Percentiles rank a stretch among this genome's conserved stretches.
Conservation (phyloP, 768 basidiomycete species). For the Boletus rubropictus region DNA sequence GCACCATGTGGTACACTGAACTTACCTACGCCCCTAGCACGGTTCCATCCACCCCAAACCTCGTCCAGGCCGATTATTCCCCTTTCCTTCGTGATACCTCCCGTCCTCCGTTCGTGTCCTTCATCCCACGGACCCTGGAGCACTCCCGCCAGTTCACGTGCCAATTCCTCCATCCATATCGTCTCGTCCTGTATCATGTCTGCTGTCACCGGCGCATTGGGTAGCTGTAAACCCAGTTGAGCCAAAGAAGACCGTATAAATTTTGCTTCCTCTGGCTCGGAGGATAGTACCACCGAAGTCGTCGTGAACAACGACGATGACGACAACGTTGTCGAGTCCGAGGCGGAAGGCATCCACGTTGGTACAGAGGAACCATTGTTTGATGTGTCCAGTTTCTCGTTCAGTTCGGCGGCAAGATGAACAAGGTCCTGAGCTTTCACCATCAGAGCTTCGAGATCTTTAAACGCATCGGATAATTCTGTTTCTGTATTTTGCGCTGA, state of each 20-base stretch:
- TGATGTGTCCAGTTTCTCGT: slow-evolving; percentile 64
- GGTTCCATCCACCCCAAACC: slow-evolving; percentile 94
- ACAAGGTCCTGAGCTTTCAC: slow-evolving; percentile 92
- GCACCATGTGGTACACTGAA: not conserved
- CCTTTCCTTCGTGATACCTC: slow-evolving; percentile 70
- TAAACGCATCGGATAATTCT: slow-evolving; percentile 68
- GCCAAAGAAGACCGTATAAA: slow-evolving; percentile 85
- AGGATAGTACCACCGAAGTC: slow-evolving; percentile 32
- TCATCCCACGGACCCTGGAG: slow-evolving; percentile 44
- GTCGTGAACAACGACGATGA: slow-evolving; percentile 21
- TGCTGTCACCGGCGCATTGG: slow-evolving; percentile 74
- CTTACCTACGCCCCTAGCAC: slow-evolving; percentile 83
- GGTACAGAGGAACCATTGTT: slow-evolving; percentile 12
- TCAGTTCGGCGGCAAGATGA: slow-evolving; percentile 79
- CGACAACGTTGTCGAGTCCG: slow-evolving; percentile 19
- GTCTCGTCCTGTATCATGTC: slow-evolving; percentile 85
- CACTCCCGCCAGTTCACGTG: slow-evolving; percentile 72
- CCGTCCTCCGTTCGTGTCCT: slow-evolving; percentile 11
- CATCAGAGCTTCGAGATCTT: slow-evolving; percentile 88
- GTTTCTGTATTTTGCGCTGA: slow-evolving; percentile 57
- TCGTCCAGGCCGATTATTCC: slow-evolving; percentile 87
- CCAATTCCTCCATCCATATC: slow-evolving; percentile 74
- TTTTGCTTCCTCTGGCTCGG: slow-evolving; percentile 76
- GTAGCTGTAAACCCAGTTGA: slow-evolving; percentile 80
- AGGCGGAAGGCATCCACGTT: slow-evolving; percentile 16